These are phyloP conservation scores for Taphrina deformans DNA, from an alignment of 1,139 yeast species.

Conservation along the genomic window DNA sequence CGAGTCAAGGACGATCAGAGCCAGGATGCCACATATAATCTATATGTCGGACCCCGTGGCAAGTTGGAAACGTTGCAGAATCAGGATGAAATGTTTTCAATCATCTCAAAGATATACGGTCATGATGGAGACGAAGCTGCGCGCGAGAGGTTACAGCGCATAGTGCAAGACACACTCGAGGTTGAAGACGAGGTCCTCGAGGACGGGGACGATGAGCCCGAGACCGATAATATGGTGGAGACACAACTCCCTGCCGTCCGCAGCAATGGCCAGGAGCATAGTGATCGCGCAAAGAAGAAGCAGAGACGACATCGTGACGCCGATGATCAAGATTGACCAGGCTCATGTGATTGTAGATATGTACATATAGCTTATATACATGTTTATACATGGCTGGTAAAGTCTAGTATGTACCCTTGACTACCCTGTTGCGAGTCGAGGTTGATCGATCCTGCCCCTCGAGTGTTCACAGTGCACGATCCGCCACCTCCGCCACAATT, in stretches of 20 bases:
- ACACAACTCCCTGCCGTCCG: background rate
- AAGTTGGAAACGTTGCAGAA: constrained; percentile 25
- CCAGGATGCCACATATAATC: constrained; percentile 9
- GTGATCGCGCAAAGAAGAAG: background rate
- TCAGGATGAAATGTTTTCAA: background rate
- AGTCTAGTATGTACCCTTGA: too few relatives aligned
- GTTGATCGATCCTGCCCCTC: too few relatives aligned
- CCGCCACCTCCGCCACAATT: constrained; percentile 4
- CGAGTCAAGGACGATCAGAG: constrained; percentile 37
- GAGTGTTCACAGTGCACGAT: too few relatives aligned
- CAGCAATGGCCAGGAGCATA: background rate
- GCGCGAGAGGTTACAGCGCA: background rate
- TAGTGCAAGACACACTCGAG: constrained; percentile 25
- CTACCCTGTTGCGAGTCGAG: too few relatives aligned
- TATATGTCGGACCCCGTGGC: constrained; percentile 30
- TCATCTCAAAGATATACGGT: constrained; percentile 21
- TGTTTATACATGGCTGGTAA: background rate
- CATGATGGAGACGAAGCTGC: constrained; percentile 23
- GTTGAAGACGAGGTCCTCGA: constrained; percentile 31
- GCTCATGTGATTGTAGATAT: background rate
- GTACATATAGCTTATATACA: background rate
- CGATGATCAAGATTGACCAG: background rate
- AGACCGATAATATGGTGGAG: background rate
- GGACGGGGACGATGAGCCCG: constrained; percentile 28
- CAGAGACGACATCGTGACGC: background rate